phyloP scores from a whole-genome alignment of 1,139 yeast species.

The Lodderomyces metapsilosis region DNA sequence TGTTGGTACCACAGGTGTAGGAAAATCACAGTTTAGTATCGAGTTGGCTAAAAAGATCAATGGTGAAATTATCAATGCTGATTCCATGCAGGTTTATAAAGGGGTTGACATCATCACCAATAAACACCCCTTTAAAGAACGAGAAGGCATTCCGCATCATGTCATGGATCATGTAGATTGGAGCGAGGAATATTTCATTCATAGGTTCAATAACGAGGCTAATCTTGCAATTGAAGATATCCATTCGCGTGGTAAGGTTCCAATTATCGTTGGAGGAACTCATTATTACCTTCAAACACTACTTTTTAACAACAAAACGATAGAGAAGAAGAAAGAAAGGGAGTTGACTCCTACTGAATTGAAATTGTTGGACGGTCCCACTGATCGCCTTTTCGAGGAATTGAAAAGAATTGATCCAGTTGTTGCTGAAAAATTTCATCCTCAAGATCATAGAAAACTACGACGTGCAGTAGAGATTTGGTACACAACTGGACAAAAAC shows the following conservation, averaged over 20 bases:
- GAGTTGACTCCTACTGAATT: constrained; percentile 31
- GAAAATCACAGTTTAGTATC: constrained; percentile 83
- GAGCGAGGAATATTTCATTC: constrained; percentile 83
- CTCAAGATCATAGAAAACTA: constrained; percentile 79
- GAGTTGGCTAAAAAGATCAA: constrained; percentile 73
- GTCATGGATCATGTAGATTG: constrained; percentile 81
- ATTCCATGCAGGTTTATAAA: constrained; percentile 91
- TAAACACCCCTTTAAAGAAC: constrained; percentile 80
- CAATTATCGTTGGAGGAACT: constrained; percentile 94
- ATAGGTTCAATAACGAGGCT: constrained; percentile 77
- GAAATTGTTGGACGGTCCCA: constrained; percentile 56
- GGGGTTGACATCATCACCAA: constrained; percentile 79
- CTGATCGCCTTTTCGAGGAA: constrained; percentile 45
- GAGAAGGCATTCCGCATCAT: constrained; percentile 77
- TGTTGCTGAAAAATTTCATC: constrained; percentile 83
- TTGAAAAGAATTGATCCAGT: constrained; percentile 62
- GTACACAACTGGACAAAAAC: constrained; percentile 61
- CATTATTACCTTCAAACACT: constrained; percentile 85
- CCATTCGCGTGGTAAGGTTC: constrained; percentile 69
- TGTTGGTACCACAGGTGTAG: constrained; percentile 99
- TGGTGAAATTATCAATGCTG: constrained; percentile 94
- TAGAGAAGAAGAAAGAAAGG: constrained; percentile 11
- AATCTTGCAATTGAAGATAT: constrained; percentile 55
- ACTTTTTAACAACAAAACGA: constrained; percentile 66
- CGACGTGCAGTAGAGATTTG: constrained; percentile 79